phyloP scores from a whole-genome alignment of 257 asterid genomes.

The Nicotiana tomentosiformis region DNA sequence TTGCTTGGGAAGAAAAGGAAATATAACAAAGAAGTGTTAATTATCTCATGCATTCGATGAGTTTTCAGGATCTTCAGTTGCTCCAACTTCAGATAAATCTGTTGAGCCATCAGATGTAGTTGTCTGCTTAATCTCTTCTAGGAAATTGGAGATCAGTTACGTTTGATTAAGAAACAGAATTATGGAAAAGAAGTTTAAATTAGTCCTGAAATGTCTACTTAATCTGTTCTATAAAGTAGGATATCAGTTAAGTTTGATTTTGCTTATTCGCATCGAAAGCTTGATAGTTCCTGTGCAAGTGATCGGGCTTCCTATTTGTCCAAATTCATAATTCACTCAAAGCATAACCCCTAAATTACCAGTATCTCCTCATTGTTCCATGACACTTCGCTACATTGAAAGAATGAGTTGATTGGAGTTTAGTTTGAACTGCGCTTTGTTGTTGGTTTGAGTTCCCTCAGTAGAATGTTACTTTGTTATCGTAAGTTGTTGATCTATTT shows the following conservation, averaged over 20 bases:
- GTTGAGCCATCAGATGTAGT: neutral
- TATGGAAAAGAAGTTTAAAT: too few relatives aligned
- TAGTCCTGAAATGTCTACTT: neutral
- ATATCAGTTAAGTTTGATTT: neutral
- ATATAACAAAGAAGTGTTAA: neutral
- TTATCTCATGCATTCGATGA: neutral
- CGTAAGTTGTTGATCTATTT: neutral
- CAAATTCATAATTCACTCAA: neutral
- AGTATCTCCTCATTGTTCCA: neutral
- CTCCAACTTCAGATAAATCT: conserved; percentile 9
- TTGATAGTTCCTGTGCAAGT: neutral
- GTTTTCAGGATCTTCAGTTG: conserved; percentile 15
- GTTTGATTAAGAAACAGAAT: neutral
- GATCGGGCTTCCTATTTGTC: neutral
- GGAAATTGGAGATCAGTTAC: neutral
- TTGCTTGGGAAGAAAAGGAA: neutral
- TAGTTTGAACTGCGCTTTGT: neutral
- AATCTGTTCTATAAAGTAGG: neutral
- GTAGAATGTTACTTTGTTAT: neutral
- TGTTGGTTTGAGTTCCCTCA: neutral
- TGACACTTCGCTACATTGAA: neutral
- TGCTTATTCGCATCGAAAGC: neutral
- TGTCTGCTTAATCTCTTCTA: neutral
- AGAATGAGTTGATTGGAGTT: neutral
- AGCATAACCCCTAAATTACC: neutral